Evolutionary conservation across 2,329 filamentous ascomycete genomes (phyloP), one percentile per base, ranked within the genome.

Genomic region (Hypoxylon sp.): DNA sequence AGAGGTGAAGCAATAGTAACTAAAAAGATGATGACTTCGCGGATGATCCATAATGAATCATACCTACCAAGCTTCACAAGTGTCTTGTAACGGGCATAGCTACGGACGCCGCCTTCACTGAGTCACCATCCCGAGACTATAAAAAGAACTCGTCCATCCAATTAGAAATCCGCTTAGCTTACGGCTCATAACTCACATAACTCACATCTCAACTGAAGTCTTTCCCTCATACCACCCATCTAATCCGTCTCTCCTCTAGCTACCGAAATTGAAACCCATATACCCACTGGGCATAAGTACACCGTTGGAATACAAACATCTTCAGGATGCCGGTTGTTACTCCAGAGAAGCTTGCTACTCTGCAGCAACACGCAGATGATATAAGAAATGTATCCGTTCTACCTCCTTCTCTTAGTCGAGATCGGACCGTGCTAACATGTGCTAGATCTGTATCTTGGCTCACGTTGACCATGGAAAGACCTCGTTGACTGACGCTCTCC

Each of bases 381-480:
- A 89, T 99, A 73, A 86, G 95, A 80, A 99, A 99, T 83, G 92
- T 96, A 81, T 85, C 63, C 64, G 15, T 54, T 40, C 53, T 48
- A 58, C 42, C 48, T 52, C 51, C 35, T 13, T 64, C 33, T 60
- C 59, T 65, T 69, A 48, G 68, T 4, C 62, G 26, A 24, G 38
- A 40, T 61, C 50, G 26, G 10, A 70, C 77, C 69, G 77, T 69
- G 58, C 67, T 70, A 48, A 66, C 62, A 59, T 27, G 31, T n/a
- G 18, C 67, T 69, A 92, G 90, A 97, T 97, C 66, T 97, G 94
- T 75, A 97, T 98, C 69, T 79, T 98, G 66, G 94, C 94, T 42
- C 94, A 98, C 74, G 94, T 98, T 70, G 95, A 99, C 75, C 95
- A 99, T 83, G 95, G 95, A 70, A 99, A 99, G 77, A 99, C 95